These are phyloP conservation scores for Fusarium temperatum DNA, from an alignment of 2,329 filamentous ascomycete species.

Conservation along the genomic window DNA sequence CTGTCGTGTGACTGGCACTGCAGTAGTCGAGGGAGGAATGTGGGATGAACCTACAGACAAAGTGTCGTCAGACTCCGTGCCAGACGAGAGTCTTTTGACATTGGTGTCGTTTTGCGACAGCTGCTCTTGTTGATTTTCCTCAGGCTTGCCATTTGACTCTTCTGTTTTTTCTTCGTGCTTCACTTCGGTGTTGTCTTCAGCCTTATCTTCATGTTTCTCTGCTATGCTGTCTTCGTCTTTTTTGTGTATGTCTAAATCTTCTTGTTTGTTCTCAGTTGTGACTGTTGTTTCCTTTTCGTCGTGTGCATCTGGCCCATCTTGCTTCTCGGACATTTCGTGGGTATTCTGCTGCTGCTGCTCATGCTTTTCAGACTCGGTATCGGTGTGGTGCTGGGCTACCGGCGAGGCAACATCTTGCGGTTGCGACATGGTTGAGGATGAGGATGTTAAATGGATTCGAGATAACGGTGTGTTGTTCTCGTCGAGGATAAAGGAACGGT, in stretches of 20 bases:
- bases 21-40: slow-evolving; percentile 19
- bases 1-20: slow-evolving; percentile 29
- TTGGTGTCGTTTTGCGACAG: slow-evolving; percentile 31
- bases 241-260: not conserved
- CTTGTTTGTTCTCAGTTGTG: slow-evolving; percentile 11
- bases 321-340: not conserved
- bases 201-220: slow-evolving; percentile 1
- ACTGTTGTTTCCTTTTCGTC: slow-evolving; percentile 6
- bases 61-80: slow-evolving; percentile 43
- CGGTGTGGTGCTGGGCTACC: slow-evolving; percentile 22
- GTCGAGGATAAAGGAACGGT: slow-evolving; percentile 21
- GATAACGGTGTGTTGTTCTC: slow-evolving; percentile 7
- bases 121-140: slow-evolving; percentile 24
- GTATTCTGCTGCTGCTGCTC: slow-evolving; percentile 5
- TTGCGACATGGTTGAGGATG: slow-evolving; percentile 46
- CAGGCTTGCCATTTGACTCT: not conserved
- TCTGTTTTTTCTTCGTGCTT: not conserved
- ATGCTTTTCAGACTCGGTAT: slow-evolving; percentile 18
- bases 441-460: slow-evolving; percentile 1
- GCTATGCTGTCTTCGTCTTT: not conserved
- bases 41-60: slow-evolving; percentile 43
- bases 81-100: slow-evolving; percentile 44
- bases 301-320: not conserved
- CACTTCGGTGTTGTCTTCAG: not conserved
- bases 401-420: slow-evolving; percentile 43